A percentile compares a stretch with the other conserved stretches of the same genome.
Conservation (phyloP, 2,329 filamentous ascomycete species). For the Trichoderma asperellum region DNA sequence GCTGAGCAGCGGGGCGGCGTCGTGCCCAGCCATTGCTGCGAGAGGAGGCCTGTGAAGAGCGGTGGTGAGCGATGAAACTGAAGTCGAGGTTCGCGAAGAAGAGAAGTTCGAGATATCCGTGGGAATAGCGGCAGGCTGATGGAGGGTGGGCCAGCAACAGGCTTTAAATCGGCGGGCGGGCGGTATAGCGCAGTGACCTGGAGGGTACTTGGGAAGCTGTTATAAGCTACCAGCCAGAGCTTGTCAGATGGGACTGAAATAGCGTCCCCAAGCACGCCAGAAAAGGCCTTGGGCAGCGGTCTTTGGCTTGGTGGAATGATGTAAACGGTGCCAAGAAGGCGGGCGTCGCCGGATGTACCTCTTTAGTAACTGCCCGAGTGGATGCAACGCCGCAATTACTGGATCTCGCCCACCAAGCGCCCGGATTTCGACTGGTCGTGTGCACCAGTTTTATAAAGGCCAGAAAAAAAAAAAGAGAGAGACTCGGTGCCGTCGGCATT, state of each 20-base stretch:
- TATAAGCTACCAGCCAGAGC: background rate
- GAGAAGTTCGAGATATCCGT: background rate
- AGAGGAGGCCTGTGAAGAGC: background rate
- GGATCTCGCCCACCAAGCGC: background rate
- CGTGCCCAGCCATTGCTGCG: slow-evolving; percentile 24
- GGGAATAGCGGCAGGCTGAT: background rate
- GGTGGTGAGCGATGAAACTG: background rate
- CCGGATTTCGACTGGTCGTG: background rate
- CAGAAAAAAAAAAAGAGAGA: background rate
- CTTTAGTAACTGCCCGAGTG: background rate
- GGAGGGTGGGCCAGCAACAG: background rate
- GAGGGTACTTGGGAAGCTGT: background rate
- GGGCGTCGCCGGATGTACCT: background rate
- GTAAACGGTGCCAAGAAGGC: background rate
- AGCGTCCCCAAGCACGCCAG: background rate
- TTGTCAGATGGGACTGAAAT: background rate
- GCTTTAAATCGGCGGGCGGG: slow-evolving; percentile 4
- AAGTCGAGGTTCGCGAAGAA: background rate
- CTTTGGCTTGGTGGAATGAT: background rate
- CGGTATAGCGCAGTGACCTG: background rate
- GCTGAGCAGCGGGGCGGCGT: slow-evolving; percentile 20
- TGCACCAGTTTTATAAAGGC: background rate
- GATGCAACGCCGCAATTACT: background rate
- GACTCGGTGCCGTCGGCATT: background rate
- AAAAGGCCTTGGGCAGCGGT: background rate